Evolutionary conservation across 2,329 filamentous ascomycete species (phyloP), one percentile per base, ranked within the genome.

Genomic region (Blastomyces percursus): DNA sequence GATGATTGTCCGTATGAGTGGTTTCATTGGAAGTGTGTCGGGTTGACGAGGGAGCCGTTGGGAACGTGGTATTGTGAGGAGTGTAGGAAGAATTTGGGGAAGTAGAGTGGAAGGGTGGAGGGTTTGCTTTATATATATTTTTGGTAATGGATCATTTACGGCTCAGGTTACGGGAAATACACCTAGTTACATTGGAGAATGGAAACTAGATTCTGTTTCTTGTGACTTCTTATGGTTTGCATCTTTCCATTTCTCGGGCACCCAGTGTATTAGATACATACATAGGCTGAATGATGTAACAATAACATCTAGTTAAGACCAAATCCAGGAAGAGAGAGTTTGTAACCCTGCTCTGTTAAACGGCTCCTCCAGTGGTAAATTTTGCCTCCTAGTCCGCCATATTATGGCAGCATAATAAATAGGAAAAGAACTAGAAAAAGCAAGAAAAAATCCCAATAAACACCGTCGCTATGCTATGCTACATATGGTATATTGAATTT

Each of bases 11-110:
- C 81, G 14, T 81, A 83, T 65, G 84, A 87, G 71, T 87, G 85
- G 85, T 87, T 87, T 72, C 85, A 87, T 76, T 80, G 86, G 72
- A 82, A 80, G 50, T 87, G 85, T 68, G 83, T 86, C 60, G 82
- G 83, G 24, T 75, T 87, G 68, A 83, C 80, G 52, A 81, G 82
- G 67, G 81, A 84, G 67, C 85, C 85, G 0, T 77, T 78, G 57
- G 81, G 82, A 64, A 81, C 80, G 58, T 84, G 81, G 81, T 84
- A 78, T 70, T 84, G 81, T 71, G 77, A 78, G 52, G 79, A 81
- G 65, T 84, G 81, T 70, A 69, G 76, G 64, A 74, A 72, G 61
- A 77, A 71, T 55, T 67, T 77, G 62, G 73, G 72, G 27, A 75
- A 75, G 64, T 76, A 51, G 30, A 65, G 42, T 30, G 16, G 46